These are phyloP conservation scores for Zymoseptoria brevis DNA, from an alignment of 2,329 filamentous ascomycete species.

Conservation along the genomic window DNA sequence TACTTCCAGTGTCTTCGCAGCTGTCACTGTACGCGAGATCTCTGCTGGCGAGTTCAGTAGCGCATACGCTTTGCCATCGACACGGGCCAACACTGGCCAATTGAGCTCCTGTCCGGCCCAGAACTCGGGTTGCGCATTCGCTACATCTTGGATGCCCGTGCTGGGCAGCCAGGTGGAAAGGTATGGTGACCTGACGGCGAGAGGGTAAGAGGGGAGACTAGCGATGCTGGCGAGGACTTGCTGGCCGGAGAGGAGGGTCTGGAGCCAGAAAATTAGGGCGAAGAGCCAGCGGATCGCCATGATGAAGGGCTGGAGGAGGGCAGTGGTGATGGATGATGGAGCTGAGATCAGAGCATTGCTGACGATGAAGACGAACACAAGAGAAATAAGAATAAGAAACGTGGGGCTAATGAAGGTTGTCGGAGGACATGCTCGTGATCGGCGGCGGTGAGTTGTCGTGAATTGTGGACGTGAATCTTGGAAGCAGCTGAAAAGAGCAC, in stretches of 20 bases:
- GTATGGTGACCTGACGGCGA: slow-evolving; percentile 29
- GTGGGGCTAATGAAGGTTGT: neutral
- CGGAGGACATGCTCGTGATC: neutral
- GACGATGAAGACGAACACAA: neutral
- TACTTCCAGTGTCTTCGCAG: slow-evolving; percentile 17
- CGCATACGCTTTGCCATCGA: slow-evolving; percentile 26
- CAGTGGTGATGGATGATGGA: neutral
- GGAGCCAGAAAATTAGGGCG: neutral
- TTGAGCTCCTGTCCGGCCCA: slow-evolving; percentile 29
- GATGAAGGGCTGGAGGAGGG: neutral
- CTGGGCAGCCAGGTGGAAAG: slow-evolving; percentile 31
- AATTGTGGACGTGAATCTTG: neutral
- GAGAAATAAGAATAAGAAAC: neutral
- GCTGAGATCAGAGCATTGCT: neutral
- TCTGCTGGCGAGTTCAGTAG: slow-evolving; percentile 25
- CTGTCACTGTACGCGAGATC: slow-evolving; percentile 10
- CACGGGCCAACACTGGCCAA: slow-evolving; percentile 29
- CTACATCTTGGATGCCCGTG: slow-evolving; percentile 18
- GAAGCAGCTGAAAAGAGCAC: neutral
- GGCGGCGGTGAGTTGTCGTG: neutral
- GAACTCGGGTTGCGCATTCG: slow-evolving; percentile 26
- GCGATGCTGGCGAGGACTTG: slow-evolving; percentile 3
- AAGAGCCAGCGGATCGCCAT: neutral
- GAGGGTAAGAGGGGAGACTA: slow-evolving; percentile 18
- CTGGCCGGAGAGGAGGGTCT: neutral